Evolutionary conservation across 306 rosid species (phyloP).

Genomic region (Senna tora): DNA sequence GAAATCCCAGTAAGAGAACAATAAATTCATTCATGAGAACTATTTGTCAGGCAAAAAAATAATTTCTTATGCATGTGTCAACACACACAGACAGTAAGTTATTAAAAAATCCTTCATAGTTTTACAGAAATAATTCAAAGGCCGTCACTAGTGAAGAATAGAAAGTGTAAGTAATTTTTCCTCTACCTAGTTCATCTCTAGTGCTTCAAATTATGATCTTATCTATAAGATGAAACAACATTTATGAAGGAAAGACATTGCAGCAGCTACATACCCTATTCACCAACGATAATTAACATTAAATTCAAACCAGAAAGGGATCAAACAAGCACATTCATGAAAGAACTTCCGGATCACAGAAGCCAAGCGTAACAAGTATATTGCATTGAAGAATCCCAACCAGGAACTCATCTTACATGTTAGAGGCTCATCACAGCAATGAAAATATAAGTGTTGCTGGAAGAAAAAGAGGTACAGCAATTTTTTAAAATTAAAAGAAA

Average conservation of each 20-base stretch:
- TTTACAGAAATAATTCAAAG: background rate
- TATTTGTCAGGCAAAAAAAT: background rate
- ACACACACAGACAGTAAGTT: background rate
- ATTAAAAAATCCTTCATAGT: background rate
- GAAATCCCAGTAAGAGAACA: background rate
- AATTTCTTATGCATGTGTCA: background rate
- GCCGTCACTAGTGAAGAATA: too few species aligned
- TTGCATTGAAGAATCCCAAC: slow-evolving; percentile 49
- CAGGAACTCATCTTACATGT: slow-evolving; percentile 49
- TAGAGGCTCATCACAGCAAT: slow-evolving; percentile 50
- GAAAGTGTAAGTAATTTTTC: background rate
- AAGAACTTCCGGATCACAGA: slow-evolving; percentile 31
- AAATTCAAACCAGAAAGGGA: background rate
- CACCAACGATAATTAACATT: background rate
- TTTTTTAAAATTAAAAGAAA: too few species aligned
- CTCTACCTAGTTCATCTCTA: background rate
- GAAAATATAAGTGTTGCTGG: background rate
- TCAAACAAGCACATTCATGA: background rate
- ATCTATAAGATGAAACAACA: background rate
- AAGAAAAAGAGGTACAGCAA: background rate
- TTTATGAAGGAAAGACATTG: background rate
- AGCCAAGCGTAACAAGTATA: slow-evolving; percentile 64
- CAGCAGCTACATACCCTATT: background rate
- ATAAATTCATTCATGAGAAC: background rate
- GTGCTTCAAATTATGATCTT: background rate